Conservation (phyloP, 1,284 basidiomycete species). For the Cystobasidium pallidum region DNA sequence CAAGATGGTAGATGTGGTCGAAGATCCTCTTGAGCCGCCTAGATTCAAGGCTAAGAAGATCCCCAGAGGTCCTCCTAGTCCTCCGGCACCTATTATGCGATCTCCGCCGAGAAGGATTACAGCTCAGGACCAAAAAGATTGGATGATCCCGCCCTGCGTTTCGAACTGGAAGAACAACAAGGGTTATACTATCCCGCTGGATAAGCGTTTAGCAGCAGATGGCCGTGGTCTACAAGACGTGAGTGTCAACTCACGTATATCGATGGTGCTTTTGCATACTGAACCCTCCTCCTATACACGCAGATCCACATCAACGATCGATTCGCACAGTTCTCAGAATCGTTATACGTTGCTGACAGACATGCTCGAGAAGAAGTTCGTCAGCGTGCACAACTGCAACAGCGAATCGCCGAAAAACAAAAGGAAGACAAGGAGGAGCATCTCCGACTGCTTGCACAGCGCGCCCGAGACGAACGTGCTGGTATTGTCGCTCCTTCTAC, state of each 20-base stretch:
- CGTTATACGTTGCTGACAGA: slow-evolving; percentile 92
- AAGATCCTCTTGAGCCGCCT: slow-evolving; percentile 95
- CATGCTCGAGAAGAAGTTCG: slow-evolving; percentile 98
- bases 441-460: slow-evolving; percentile 87
- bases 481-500: slow-evolving; percentile 64
- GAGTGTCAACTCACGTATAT: slow-evolving; percentile 55
- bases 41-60: slow-evolving; percentile 99
- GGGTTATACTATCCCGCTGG: slow-evolving; percentile 97
- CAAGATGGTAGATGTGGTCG: slow-evolving; percentile 96
- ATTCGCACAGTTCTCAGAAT: slow-evolving; percentile 98
- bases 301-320: slow-evolving; percentile 98
- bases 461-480: slow-evolving; percentile 88
- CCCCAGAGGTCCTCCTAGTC: slow-evolving; percentile 89
- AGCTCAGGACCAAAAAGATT: slow-evolving; percentile 96
- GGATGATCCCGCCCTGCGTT: slow-evolving; percentile 99
- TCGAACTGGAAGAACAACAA: slow-evolving; percentile 99
- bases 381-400: slow-evolving; percentile 94
- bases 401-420: slow-evolving; percentile 96
- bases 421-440: slow-evolving; percentile 97
- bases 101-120: slow-evolving; percentile 95
- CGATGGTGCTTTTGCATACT: slow-evolving; percentile 2
- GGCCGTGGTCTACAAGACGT: slow-evolving; percentile 97
- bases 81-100: slow-evolving; percentile 93
- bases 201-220: slow-evolving; percentile 97
- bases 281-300: background rate